These are phyloP conservation scores for Fusarium sp. DNA, from an alignment of 2,329 filamentous ascomycete genomes.

Conservation along the genomic window DNA sequence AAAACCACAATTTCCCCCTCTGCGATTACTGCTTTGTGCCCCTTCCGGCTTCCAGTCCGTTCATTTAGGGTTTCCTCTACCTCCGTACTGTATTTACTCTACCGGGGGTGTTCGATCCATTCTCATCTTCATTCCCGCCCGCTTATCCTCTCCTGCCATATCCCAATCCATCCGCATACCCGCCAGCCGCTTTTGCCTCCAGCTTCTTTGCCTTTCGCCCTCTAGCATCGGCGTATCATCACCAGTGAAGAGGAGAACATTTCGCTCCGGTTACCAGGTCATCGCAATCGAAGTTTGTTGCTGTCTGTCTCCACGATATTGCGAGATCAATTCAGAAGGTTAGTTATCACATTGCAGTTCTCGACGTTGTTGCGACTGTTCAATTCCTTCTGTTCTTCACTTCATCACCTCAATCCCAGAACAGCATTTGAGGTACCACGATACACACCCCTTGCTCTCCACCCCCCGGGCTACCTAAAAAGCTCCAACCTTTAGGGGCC, in stretches of 20 bases:
- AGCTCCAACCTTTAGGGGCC: constrained; percentile 18
- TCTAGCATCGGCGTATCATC: constrained; percentile 14
- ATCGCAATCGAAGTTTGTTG: constrained; percentile 1
- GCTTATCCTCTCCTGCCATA: not conserved
- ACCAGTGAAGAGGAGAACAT: constrained; percentile 1
- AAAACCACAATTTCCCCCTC: constrained; percentile 11
- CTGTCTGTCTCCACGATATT: not conserved
- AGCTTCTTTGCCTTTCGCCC: constrained; percentile 5
- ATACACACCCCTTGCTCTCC: constrained; percentile 36
- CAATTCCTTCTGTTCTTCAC: not conserved
- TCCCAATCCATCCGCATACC: constrained; percentile 21
- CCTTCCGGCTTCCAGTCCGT: constrained; percentile 23
- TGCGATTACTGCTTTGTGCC: constrained; percentile 1
- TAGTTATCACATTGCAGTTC: not conserved
- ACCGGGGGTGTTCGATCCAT: constrained; percentile 19
- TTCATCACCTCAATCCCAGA: constrained; percentile 16
- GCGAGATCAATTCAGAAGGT: not conserved
- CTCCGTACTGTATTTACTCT: not conserved
- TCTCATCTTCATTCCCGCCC: constrained; percentile 1
- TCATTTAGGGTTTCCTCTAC: constrained; percentile 32
- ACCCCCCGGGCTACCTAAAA: constrained; percentile 29
- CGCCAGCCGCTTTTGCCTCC: constrained; percentile 2
- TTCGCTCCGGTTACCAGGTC: not conserved
- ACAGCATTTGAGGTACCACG: not conserved
- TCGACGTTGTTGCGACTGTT: not conserved